Conservation (phyloP, 2,329 filamentous ascomycete species). For the Colletotrichum sp. region DNA sequence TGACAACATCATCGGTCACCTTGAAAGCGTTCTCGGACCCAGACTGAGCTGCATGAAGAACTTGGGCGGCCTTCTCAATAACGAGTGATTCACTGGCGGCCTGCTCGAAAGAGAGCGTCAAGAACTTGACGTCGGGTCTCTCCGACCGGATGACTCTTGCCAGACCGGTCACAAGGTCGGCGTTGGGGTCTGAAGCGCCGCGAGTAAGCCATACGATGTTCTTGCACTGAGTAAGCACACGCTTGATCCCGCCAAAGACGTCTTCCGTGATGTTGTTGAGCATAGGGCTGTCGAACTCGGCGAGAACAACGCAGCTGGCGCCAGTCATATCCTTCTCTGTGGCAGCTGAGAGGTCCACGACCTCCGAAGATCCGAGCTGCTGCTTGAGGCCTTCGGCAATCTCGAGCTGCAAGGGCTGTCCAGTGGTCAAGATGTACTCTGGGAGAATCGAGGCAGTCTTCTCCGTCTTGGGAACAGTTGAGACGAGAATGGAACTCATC, state of each 20-base stretch:
- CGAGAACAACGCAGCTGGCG: slow-evolving; percentile 26
- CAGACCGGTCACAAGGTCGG: slow-evolving; percentile 26
- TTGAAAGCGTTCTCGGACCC: slow-evolving; percentile 3
- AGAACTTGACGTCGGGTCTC: slow-evolving; percentile 23
- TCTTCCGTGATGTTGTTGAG: slow-evolving; percentile 23
- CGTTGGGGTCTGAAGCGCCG: slow-evolving; percentile 16
- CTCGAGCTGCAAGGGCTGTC: neutral
- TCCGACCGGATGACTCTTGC: slow-evolving; percentile 25
- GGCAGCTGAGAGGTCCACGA: neutral
- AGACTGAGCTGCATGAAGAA: neutral
- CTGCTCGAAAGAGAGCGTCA: slow-evolving; percentile 24
- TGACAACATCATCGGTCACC: neutral
- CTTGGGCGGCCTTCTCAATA: neutral
- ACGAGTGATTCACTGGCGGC: neutral
- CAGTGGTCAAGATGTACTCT: neutral
- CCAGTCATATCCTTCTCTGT: slow-evolving; percentile 3
- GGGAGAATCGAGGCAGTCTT: neutral
- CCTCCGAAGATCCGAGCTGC: neutral
- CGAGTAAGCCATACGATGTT: slow-evolving; percentile 13
- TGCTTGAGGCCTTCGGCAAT: neutral
- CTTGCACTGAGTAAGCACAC: slow-evolving; percentile 23
- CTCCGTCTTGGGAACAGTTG: slow-evolving; percentile 17
- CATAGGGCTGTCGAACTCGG: slow-evolving; percentile 24
- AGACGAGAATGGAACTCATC: slow-evolving; percentile 24
- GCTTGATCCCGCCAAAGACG: slow-evolving; percentile 23